Evolutionary conservation across 148 eudicot genomes (phyloP), one percentile per base, ranked within the genome.

Genomic region (Limonium bicolor): DNA sequence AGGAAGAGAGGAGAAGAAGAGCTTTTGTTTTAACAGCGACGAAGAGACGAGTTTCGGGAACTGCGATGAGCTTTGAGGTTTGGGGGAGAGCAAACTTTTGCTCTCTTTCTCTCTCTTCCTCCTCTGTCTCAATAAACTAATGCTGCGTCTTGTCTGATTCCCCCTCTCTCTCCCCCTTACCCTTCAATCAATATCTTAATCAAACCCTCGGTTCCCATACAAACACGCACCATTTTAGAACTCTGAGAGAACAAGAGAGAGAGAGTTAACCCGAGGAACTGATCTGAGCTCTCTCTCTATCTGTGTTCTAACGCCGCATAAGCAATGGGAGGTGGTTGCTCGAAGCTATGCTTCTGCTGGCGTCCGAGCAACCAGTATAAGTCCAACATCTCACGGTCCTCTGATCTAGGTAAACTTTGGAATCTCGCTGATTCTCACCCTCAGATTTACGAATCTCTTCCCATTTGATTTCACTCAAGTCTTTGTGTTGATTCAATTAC

Each of bases 251-350:
- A 22, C 22, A 19, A 39, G 23, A 42, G 48, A 43, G 48, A 24
- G 47, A 43, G 47, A 9, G 31, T 6, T 46, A 30, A 46, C 36
- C 51, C 29, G 27, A 24, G 29, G 16, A 46, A 27, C 36, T 46
- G 51, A 46, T 50, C 36, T 50, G 39, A 48, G 39, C 36, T 48
- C 33, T 12, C 26, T 20, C 24, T 43, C 46, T 64, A 48, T 33
- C 59, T 52, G 44, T 34, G 24, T 27, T 26, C 27, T 22, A 43
- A 20, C 24, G 19, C 16, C 31, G 22, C 16, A 21, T 29, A 23
- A 22, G 50, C 52, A 22, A 80, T 80, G 90, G 90, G 90, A 59
- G 74, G 62, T 65, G 56, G 80, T 13, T 80, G 90, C 73, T 76
- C 84, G 17, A 80, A 59, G 53, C 60, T 76, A 17, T 54, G 68